These are phyloP conservation scores for Meyerozyma smithsonii DNA, from an alignment of 1,139 yeast genomes.

Conservation along the genomic window DNA sequence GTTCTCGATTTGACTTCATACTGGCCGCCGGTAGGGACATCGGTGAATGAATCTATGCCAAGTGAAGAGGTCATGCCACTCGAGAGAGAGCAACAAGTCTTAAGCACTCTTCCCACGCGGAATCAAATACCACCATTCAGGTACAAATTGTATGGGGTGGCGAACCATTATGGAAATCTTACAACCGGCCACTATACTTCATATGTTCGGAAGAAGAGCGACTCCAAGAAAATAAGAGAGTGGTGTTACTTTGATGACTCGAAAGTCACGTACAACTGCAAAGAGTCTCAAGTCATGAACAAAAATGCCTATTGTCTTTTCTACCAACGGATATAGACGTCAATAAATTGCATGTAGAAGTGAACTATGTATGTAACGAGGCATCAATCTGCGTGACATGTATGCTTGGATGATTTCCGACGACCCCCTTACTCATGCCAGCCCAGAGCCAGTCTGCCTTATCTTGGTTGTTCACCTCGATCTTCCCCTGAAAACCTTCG, in stretches of 20 bases:
- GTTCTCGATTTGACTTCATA: constrained; percentile 64
- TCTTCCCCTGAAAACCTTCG: constrained; percentile 68
- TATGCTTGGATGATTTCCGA: constrained; percentile 41
- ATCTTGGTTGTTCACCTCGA: constrained; percentile 44
- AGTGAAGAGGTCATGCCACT: constrained; percentile 21
- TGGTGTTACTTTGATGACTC: constrained; percentile 84
- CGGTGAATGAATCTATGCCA: constrained; percentile 11
- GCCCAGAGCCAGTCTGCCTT: constrained; percentile 74
- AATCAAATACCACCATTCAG: constrained; percentile 79
- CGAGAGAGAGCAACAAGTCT: constrained; percentile 38
- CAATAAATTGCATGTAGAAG: not conserved
- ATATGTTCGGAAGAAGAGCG: constrained; percentile 58
- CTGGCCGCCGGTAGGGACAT: constrained; percentile 61
- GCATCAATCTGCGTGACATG: constrained; percentile 24
- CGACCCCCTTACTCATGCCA: constrained; percentile 59
- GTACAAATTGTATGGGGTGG: constrained; percentile 78
- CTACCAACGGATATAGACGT: constrained; percentile 39
- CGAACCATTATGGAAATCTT: constrained; percentile 79
- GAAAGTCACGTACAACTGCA: constrained; percentile 40
- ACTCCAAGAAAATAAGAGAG: constrained; percentile 31
- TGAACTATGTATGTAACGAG: not conserved
- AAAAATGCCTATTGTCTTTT: constrained; percentile 75
- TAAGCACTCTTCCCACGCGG: constrained; percentile 56
- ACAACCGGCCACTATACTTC: constrained; percentile 93
- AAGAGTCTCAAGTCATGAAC: constrained; percentile 44